These are phyloP conservation scores for Diaporthe aspalathi DNA, from an alignment of 2,329 filamentous ascomycete genomes.

Conservation along the genomic window DNA sequence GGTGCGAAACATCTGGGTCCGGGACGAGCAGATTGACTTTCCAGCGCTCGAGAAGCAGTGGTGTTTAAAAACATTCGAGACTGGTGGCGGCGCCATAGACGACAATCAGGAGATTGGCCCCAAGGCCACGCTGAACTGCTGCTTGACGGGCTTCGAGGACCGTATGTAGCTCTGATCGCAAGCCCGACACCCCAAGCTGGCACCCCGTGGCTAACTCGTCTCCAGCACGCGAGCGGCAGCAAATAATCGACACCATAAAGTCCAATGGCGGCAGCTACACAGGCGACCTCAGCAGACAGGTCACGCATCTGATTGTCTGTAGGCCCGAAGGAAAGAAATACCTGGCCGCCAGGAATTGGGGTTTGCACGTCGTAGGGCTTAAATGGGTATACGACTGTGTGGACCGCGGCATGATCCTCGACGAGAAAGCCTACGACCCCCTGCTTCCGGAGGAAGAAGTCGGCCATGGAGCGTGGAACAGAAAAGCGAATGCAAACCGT, in stretches of 20 bases:
- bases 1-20: constrained; percentile 82
- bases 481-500: constrained; percentile 54
- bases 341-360: constrained; percentile 85
- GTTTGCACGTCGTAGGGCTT: constrained; percentile 79
- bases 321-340: constrained; percentile 90
- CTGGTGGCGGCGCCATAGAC: constrained; percentile 56
- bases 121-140: constrained; percentile 60
- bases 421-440: constrained; percentile 88
- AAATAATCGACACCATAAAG: constrained; percentile 75
- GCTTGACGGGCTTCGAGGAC: constrained; percentile 69
- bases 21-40: constrained; percentile 80
- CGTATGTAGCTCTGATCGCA: constrained; percentile 46
- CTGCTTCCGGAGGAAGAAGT: constrained; percentile 75
- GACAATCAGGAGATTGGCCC: constrained; percentile 44
- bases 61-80: constrained; percentile 72
- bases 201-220: constrained; percentile 27
- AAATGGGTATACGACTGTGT: constrained; percentile 90
- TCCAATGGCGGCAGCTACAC: constrained; percentile 85
- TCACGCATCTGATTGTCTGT: constrained; percentile 88
- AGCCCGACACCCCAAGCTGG: neutral
- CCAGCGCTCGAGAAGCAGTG: constrained; percentile 74
- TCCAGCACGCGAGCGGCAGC: constrained; percentile 72
- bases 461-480: constrained; percentile 81
- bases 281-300: constrained; percentile 84
- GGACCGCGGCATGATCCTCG: constrained; percentile 87